Conservation (phyloP, 2,329 filamentous ascomycete genomes). For the Pyrenochaeta sp. region DNA sequence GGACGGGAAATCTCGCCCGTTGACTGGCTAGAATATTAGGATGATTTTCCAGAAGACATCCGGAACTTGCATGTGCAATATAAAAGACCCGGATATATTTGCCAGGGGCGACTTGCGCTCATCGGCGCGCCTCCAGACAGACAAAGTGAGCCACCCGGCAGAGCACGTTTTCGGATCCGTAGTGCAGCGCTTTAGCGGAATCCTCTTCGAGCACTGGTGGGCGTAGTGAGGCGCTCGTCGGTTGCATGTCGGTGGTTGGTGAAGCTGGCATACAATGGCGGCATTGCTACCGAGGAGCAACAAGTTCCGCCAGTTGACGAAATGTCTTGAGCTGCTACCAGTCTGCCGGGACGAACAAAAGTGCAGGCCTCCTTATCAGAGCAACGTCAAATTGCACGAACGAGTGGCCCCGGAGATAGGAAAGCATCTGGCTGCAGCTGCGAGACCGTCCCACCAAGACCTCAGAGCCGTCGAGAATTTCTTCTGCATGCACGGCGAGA, state of each 20-base stretch:
- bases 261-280: constrained; percentile 30
- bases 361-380: constrained; percentile 45
- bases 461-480: constrained; percentile 18
- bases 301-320: constrained; percentile 37
- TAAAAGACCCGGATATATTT: constrained; percentile 29
- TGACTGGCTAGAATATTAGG: constrained; percentile 31
- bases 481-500: constrained; percentile 20
- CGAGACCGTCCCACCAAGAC: constrained; percentile 12
- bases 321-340: constrained; percentile 37
- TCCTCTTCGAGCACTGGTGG: constrained; percentile 15
- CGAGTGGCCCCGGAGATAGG: constrained; percentile 13
- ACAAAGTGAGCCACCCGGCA: constrained; percentile 21
- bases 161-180: constrained; percentile 37
- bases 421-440: constrained; percentile 15
- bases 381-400: constrained; percentile 26
- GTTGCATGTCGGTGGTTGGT: constrained; percentile 22
- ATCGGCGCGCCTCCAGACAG: constrained; percentile 26
- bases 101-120: constrained; percentile 23
- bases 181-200: constrained; percentile 28
- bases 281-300: constrained; percentile 39
- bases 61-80: constrained; percentile 26
- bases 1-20: constrained; percentile 14
- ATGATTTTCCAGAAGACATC: constrained; percentile 25
- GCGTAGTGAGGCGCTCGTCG: constrained; percentile 16
- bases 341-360: constrained; percentile 28